phyloP scores from a whole-genome alignment of 2,329 filamentous ascomycete genomes.

The Nothophoma quercina region DNA sequence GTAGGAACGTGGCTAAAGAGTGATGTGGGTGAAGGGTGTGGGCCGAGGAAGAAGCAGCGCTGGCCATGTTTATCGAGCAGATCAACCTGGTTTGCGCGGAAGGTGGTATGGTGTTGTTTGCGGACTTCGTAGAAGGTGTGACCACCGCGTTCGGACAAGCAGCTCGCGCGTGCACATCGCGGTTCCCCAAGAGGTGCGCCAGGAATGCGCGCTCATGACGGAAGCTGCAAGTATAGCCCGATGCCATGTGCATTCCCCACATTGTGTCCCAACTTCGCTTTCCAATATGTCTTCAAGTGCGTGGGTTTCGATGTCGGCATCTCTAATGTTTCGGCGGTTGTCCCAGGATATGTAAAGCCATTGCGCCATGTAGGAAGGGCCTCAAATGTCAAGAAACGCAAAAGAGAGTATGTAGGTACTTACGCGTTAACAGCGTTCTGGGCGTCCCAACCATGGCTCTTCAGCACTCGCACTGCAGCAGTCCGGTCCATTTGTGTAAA shows the following conservation, averaged over 20 bases:
- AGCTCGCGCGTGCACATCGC: background rate
- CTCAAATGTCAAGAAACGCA: background rate
- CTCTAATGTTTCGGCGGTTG: background rate
- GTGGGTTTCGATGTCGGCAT: background rate
- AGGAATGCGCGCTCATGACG: constrained; percentile 9
- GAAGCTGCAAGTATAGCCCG: background rate
- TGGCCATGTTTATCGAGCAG: constrained; percentile 14
- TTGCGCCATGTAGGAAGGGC: background rate
- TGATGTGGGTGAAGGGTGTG: constrained; percentile 15
- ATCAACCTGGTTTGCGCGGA: background rate
- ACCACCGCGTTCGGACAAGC: constrained; percentile 8
- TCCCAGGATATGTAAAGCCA: background rate
- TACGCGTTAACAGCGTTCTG: constrained; percentile 57
- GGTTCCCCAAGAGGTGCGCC: background rate
- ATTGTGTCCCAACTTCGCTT: constrained; percentile 1
- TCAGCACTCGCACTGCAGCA: constrained; percentile 55
- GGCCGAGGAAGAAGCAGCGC: constrained; percentile 1
- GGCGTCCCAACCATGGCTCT: constrained; percentile 56
- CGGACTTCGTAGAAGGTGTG: constrained; percentile 7
- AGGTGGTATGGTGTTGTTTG: constrained; percentile 17
- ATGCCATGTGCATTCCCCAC: constrained; percentile 9
- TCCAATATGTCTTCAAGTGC: background rate
- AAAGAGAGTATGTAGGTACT: constrained; percentile 35
- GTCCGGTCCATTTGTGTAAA: constrained; percentile 56
- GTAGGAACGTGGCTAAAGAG: constrained; percentile 10